Conservation (phyloP, 495 filamentous ascomycete genomes). For the Trichocladium antarcticum region DNA sequence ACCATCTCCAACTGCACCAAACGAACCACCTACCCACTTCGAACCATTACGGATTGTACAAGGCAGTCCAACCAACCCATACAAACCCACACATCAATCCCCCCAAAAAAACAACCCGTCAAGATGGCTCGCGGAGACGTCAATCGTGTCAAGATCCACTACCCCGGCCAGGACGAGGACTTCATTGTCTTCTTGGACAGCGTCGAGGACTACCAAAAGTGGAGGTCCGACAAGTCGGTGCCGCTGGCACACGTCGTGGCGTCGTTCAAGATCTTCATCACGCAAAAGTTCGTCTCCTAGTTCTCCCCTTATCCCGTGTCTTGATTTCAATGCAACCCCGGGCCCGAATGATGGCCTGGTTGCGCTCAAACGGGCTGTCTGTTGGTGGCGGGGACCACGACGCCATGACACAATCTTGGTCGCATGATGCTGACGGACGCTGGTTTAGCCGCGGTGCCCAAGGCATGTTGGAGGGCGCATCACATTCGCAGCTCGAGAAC, state of each 20-base stretch:
- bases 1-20: no score
- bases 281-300: conserved; percentile 71
- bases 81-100: neutral
- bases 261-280: conserved; percentile 81
- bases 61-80: neutral
- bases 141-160: conserved; percentile 68
- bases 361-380: no score
- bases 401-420: neutral
- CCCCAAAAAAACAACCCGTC: conserved; percentile 11
- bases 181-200: conserved; percentile 86
- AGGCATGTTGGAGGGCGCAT: conserved; percentile 64
- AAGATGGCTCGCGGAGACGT: conserved; percentile 75
- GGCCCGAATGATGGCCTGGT: no score
- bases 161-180: conserved; percentile 78
- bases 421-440: neutral
- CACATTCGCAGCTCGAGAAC: conserved; percentile 59
- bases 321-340: no score
- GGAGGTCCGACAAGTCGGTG: conserved; percentile 68
- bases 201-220: conserved; percentile 57
- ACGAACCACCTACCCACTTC: no score
- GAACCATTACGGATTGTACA: neutral
- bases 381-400: no score
- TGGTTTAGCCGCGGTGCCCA: conserved; percentile 67
- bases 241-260: conserved; percentile 77
- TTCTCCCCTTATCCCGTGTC: neutral